Conservation (phyloP, 345 rosid species). For the Laguncularia racemosa region DNA sequence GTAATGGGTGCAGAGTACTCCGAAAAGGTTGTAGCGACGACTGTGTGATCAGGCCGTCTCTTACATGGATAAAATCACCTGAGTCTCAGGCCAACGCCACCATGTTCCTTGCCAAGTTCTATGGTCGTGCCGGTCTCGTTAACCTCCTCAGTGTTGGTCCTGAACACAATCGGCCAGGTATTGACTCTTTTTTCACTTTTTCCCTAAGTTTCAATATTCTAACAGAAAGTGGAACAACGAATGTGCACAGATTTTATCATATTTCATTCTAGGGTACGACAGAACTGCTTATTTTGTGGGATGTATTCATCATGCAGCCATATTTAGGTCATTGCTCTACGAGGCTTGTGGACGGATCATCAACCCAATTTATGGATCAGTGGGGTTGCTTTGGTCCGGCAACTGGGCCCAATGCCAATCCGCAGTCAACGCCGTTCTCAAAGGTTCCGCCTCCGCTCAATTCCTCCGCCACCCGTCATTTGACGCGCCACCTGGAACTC, state of each 20-base stretch:
- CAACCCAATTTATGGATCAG: conserved; percentile 54
- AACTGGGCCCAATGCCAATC: conserved; percentile 63
- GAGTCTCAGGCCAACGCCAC: conserved; percentile 96
- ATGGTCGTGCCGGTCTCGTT: conserved; percentile 92
- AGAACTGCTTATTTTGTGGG: background rate
- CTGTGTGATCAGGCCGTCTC: conserved; percentile 85
- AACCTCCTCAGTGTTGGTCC: conserved; percentile 94
- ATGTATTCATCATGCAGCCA: conserved; percentile 17
- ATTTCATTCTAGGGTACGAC: background rate
- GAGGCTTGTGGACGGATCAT: conserved; percentile 65
- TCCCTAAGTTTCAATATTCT: no score
- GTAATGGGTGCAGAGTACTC: conserved; percentile 96
- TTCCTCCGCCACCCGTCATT: conserved; percentile 16
- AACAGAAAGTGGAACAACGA: no score
- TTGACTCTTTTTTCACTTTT: background rate
- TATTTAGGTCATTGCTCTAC: conserved; percentile 53
- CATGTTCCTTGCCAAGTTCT: conserved; percentile 88
- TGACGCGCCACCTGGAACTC: conserved; percentile 9
- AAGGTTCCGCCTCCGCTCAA: conserved; percentile 28
- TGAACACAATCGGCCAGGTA: conserved; percentile 89
- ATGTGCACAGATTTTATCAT: background rate
- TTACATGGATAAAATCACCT: conserved; percentile 80
- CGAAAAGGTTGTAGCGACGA: conserved; percentile 91
- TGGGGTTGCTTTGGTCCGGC: conserved; percentile 51
- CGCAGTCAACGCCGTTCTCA: conserved; percentile 55